Evolutionary conservation across 1,139 yeast genomes (phyloP), one percentile per base, ranked within the genome.

Genomic region (Geotrichum europaeum): DNA sequence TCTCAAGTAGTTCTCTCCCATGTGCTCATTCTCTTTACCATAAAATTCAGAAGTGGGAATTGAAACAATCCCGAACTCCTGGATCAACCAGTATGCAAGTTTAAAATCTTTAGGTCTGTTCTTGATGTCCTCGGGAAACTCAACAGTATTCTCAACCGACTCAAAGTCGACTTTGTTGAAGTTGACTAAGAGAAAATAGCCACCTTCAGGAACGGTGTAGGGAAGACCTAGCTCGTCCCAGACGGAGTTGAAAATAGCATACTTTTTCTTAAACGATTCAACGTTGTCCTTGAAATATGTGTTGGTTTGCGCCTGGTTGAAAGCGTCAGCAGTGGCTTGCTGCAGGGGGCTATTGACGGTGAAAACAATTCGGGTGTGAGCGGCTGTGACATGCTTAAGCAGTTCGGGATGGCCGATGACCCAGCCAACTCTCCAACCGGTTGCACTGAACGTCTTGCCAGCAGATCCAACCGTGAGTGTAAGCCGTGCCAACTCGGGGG

Each of bases 401-500:
- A 92, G 79, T 30, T 86, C 87, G 15, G 89, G 81, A 58, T 89
- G 87, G 5, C 97, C 98, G 65, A 92, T 87, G 50, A 94, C 81
- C 95, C 96, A 94, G 58, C 99, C 99, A 59, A 94, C 83, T 78
- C 99, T 85, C 97, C 98, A 94, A 60, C 99, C 99, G 25, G 99
- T 94, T 51, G 97, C 97, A 36, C 97, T 96, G 77, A 94, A 94
- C 0, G 96, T 86, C 75, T 94, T 94, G 64, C 99, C 99, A 6
- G 97, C 99, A 45, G 97, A 89, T 0, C 98, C 98, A 20, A 94
- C 96, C 4, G 97, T 87, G 61, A 94, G 77, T 0, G 97, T 89
- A 68, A 94, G 79, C 60, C 84, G 83, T 32, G 84, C 86, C 64
- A 92, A 82, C 69, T 90, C 97, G 2, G 92, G 90, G 5, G 85